These are phyloP conservation scores for Aspergillus oerlinghausenensis DNA, from an alignment of 2,329 filamentous ascomycete species.

Conservation along the genomic window DNA sequence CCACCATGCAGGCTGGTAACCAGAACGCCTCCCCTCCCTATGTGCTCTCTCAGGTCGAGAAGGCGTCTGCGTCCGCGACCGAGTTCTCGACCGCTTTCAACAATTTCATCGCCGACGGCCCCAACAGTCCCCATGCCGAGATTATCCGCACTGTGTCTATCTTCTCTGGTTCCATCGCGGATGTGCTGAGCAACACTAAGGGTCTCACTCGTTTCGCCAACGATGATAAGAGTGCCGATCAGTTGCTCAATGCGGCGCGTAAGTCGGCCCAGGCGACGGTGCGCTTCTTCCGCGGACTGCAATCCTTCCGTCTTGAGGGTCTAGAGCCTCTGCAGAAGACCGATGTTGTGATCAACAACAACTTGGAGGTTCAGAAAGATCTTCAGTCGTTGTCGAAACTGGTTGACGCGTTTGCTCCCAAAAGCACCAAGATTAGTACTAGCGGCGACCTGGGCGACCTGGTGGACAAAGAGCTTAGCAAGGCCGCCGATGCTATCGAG, in stretches of 20 bases:
- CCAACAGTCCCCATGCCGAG: slow-evolving; percentile 81
- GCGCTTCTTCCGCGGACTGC: slow-evolving; percentile 89
- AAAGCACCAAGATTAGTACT: slow-evolving; percentile 72
- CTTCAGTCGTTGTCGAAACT: slow-evolving; percentile 91
- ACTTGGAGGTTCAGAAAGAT: slow-evolving; percentile 91
- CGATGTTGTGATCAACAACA: slow-evolving; percentile 95
- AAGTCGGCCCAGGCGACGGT: slow-evolving; percentile 82
- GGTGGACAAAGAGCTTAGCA: slow-evolving; percentile 85
- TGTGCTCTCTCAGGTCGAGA: slow-evolving; percentile 94
- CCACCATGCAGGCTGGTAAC: slow-evolving; percentile 96
- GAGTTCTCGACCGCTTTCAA: slow-evolving; percentile 98
- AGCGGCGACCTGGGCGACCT: slow-evolving; percentile 86
- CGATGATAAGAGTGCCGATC: slow-evolving; percentile 90
- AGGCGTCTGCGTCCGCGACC: slow-evolving; percentile 87
- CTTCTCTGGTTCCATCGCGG: slow-evolving; percentile 84
- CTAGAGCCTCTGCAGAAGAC: slow-evolving; percentile 90
- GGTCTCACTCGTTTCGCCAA: slow-evolving; percentile 88
- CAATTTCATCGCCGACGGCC: slow-evolving; percentile 95
- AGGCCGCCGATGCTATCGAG: slow-evolving; percentile 91
- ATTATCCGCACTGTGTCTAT: slow-evolving; percentile 90
- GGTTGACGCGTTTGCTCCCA: slow-evolving; percentile 85
- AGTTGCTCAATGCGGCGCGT: slow-evolving; percentile 75
- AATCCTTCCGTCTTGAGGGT: slow-evolving; percentile 89
- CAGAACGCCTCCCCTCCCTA: slow-evolving; percentile 94
- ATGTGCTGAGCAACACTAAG: slow-evolving; percentile 95